Evolutionary conservation across 768 basidiomycete genomes (phyloP).

Genomic region (Phylloporus arenicola): DNA sequence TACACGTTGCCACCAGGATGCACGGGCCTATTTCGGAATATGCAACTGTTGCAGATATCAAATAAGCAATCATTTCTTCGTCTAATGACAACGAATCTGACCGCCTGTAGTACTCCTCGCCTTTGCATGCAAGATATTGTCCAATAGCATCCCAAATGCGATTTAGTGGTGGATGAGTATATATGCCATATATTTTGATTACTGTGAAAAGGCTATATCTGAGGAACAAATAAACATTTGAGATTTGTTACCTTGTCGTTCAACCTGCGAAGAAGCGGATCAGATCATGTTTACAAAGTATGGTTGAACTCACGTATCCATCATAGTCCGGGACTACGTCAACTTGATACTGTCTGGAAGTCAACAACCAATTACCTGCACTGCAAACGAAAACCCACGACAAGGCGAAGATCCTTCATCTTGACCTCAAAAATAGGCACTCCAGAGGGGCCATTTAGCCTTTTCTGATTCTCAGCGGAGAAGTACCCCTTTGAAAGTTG

Average conservation of each 20-base stretch:
- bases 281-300: background rate
- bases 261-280: slow-evolving; percentile 26
- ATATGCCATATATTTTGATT: slow-evolving; percentile 47
- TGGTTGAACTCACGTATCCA: slow-evolving; percentile 19
- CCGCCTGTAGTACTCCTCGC: no score
- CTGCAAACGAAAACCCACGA: slow-evolving; percentile 33
- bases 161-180: slow-evolving; percentile 44
- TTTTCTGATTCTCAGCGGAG: slow-evolving; percentile 63
- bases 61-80: no score
- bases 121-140: no score
- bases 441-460: slow-evolving; percentile 37
- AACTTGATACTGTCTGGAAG: slow-evolving; percentile 34
- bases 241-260: slow-evolving; percentile 28
- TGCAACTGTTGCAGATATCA: no score
- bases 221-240: no score
- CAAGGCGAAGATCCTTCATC: slow-evolving; percentile 48
- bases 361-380: background rate
- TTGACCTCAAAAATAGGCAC: slow-evolving; percentile 68
- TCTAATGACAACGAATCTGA: no score
- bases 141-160: slow-evolving; percentile 27
- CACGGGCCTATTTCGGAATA: no score
- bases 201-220: slow-evolving; percentile 20
- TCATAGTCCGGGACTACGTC: slow-evolving; percentile 41
- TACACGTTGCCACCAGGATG: no score
- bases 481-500: slow-evolving; percentile 68